Base-by-base conservation (phyloP, 1,284 basidiomycete species). In the Ustilago shanxiensis region DNA sequence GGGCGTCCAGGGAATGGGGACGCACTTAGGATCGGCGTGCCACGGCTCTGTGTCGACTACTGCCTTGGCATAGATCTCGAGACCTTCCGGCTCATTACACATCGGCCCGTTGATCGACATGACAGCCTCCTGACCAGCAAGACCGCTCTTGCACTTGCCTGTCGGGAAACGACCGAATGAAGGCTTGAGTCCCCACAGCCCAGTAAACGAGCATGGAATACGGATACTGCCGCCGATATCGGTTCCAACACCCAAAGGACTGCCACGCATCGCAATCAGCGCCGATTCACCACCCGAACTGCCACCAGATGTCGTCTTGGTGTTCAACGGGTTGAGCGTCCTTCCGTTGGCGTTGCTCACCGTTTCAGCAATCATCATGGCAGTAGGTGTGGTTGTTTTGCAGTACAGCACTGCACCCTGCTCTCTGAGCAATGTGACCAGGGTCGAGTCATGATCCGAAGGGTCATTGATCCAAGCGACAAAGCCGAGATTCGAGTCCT, bases 181-280 rank as follows among this genome's bases (percentile, higher is more conserved):
- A 0, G 79, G 79, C 54, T 74, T 73, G 44, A 81, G 64, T 0
- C 73, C 72, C 68, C 75, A 81, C 33, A 81, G 35, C 14, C 72
- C 79, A 0, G 57, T 56, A 13, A 74, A 71, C 3, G 67, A 60
- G 47, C 65, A 73, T 0, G 80, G 80, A 14, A 79, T 77, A 26
- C 80, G 59, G 28, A 82, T 75, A 20, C 62, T 67, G 10, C 80
- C 80, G 22, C 80, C 75, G 22, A 81, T 79, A 37, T 79, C 79
- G 14, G 78, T 75, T 10, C 78, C 81, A 2, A 81, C 49, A 29
- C 79, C 79, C 3, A 81, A 57, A 39, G 71, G 60, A 28, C 75
- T 72, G 13, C 74, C 81, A 2, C 63, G 58, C 47, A 69, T 35
- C 1, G 74, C 67, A 9, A 82, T 26, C 51, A 79, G 55, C 20